Conservation (phyloP, 2,329 filamentous ascomycete genomes). For the Peltaster fructicola region DNA sequence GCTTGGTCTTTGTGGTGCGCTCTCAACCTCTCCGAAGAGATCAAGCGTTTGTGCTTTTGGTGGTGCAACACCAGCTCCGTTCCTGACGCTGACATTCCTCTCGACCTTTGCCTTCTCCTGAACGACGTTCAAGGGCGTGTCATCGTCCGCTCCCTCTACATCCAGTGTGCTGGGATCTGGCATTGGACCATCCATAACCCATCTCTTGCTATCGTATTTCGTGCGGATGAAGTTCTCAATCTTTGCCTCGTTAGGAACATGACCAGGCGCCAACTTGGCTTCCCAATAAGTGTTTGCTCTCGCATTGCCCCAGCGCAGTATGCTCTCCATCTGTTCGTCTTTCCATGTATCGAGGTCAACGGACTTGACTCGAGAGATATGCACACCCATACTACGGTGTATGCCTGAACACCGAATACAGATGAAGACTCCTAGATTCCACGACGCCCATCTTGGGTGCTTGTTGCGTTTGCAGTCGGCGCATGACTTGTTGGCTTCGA, state of each 20-base stretch:
- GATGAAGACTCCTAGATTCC: conserved; percentile 93
- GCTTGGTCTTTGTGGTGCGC: conserved; percentile 50
- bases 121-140: conserved; percentile 51
- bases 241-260: conserved; percentile 89
- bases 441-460: conserved; percentile 96
- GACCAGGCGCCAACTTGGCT: conserved; percentile 74
- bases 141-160: conserved; percentile 56
- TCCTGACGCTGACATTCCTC: conserved; percentile 23
- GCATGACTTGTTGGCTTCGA: conserved; percentile 91
- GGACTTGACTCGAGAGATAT: conserved; percentile 95
- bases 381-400: conserved; percentile 95
- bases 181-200: conserved; percentile 95
- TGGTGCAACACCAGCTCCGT: conserved; percentile 13
- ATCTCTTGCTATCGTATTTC: conserved; percentile 96
- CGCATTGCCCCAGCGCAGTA: conserved; percentile 88
- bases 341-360: conserved; percentile 98
- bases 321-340: conserved; percentile 87
- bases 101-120: conserved; percentile 51
- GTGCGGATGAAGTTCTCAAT: conserved; percentile 99
- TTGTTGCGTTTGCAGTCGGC: conserved; percentile 99
- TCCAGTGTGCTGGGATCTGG: conserved; percentile 84
- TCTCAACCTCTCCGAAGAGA: conserved; percentile 61
- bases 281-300: conserved; percentile 99
- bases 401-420: conserved; percentile 96
- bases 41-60: conserved; percentile 39